Conservation (phyloP, 192 early-diverging fungal species). For the Pecoramyces ruminantium region DNA sequence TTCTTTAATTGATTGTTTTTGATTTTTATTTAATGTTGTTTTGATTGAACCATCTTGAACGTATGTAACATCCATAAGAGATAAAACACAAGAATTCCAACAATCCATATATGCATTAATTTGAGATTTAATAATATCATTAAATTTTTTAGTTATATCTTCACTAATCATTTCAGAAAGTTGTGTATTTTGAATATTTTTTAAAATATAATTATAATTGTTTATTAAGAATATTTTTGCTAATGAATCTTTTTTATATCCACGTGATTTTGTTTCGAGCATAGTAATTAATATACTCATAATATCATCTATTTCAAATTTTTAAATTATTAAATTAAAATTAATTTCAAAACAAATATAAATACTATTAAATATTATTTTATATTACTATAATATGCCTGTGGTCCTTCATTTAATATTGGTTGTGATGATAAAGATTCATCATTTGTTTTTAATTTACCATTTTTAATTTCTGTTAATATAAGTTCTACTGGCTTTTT, state of each 20-base stretch:
- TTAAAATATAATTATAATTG: constrained; percentile 60
- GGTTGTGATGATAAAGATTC: background rate
- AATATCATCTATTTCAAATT: constrained; percentile 24
- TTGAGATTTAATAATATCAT: constrained; percentile 22
- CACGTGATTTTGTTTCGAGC: constrained; percentile 48
- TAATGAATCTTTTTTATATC: constrained; percentile 52
- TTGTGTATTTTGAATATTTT: constrained; percentile 30
- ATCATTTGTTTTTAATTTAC: background rate
- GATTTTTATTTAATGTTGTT: constrained; percentile 39
- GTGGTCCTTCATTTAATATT: constrained; percentile 18
- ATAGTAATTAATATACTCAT: constrained; percentile 33
- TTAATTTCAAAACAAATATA: background rate
- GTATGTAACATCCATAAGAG: constrained; percentile 54
- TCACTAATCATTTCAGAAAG: constrained; percentile 30
- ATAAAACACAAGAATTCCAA: constrained; percentile 59
- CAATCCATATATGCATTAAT: constrained; percentile 32
- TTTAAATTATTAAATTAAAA: too few species aligned
- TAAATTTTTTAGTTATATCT: constrained; percentile 24
- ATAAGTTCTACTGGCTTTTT: constrained; percentile 13
- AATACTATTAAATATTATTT: background rate
- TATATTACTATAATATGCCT: constrained; percentile 6
- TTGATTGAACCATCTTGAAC: constrained; percentile 43
- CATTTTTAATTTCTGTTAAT: constrained; percentile 7
- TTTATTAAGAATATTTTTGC: constrained; percentile 59
- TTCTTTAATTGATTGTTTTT: constrained; percentile 60